Evolutionary conservation across 495 filamentous ascomycete genomes (phyloP).

Genomic region (Penicillium paradoxum): DNA sequence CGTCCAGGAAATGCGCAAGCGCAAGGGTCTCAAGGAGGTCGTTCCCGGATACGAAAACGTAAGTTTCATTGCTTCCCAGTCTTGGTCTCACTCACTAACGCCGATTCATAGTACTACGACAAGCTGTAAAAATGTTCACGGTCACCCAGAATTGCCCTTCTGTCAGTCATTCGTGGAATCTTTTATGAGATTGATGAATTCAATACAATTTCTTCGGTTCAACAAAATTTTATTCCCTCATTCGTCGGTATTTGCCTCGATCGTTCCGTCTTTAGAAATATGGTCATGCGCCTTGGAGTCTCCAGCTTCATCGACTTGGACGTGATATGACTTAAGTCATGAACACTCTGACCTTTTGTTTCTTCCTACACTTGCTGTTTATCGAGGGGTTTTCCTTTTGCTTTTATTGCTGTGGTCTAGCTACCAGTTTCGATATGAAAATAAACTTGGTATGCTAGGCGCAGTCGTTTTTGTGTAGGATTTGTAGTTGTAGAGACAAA

Average conservation of each 20-base stretch:
- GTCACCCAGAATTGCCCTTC: constrained; percentile 30
- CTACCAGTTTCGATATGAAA: constrained; percentile 33
- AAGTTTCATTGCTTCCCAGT: constrained; percentile 44
- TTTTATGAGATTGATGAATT: constrained; percentile 51
- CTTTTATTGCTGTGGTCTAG: constrained; percentile 22
- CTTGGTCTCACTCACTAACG: constrained; percentile 49
- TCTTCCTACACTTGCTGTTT: constrained; percentile 19
- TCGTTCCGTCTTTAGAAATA: constrained; percentile 19
- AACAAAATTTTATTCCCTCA: constrained; percentile 26
- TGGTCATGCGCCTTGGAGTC: not conserved
- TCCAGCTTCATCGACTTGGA: constrained; percentile 10
- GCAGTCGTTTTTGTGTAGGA: not conserved
- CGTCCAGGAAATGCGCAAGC: constrained; percentile 87
- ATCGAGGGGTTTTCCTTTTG: constrained; percentile 5
- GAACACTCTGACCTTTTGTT: constrained; percentile 17
- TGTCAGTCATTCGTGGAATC: constrained; percentile 35
- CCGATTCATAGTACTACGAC: constrained; percentile 80
- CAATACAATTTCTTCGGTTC: constrained; percentile 46
- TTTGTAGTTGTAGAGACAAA: not conserved
- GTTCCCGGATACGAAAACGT: constrained; percentile 90
- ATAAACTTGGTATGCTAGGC: constrained; percentile 30
- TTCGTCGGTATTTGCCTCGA: constrained; percentile 15
- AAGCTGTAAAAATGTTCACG: constrained; percentile 72
- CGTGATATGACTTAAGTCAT: not conserved
- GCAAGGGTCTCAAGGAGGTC: constrained; percentile 97